A percentile compares a stretch with the other conserved stretches of the same genome.
Evolutionary conservation across 148 eudicot species (phyloP).

Genomic region (Diospyros kaki): DNA sequence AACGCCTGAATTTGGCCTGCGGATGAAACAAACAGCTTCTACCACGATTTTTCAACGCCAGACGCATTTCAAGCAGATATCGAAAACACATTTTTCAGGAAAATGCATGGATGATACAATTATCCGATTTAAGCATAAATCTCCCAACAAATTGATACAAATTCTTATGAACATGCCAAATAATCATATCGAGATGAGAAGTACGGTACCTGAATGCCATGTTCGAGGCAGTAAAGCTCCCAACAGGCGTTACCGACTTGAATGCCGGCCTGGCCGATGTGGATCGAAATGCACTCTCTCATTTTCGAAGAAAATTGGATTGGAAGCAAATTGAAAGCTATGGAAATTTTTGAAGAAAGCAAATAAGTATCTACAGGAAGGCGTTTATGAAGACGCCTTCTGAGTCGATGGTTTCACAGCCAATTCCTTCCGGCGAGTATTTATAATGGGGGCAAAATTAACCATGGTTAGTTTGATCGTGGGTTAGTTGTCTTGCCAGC

Average conservation of each 20-base stretch:
- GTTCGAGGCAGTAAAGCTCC: slow-evolving; percentile 26
- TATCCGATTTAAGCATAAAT: too few relatives aligned
- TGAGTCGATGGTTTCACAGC: not conserved
- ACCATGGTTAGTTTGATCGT: slow-evolving; percentile 11
- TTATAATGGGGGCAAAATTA: not conserved
- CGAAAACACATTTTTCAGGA: too few relatives aligned
- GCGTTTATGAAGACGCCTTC: slow-evolving; percentile 48
- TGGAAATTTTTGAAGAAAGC: not conserved
- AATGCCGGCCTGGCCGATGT: slow-evolving; percentile 27
- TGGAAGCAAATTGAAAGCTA: too few relatives aligned
- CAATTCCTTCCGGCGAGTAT: not conserved
- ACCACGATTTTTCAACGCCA: too few relatives aligned
- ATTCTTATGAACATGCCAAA: too few relatives aligned
- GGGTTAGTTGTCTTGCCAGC: not conserved
- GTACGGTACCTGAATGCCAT: slow-evolving; percentile 17
- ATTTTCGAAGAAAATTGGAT: slow-evolving; percentile 2
- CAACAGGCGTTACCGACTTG: slow-evolving; percentile 26
- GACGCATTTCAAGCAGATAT: too few relatives aligned
- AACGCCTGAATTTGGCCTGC: too few relatives aligned
- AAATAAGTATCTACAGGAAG: not conserved
- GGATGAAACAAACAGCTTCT: too few relatives aligned
- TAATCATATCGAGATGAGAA: not conserved
- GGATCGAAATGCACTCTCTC: slow-evolving; percentile 25
- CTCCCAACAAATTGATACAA: too few relatives aligned
- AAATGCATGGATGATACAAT: too few relatives aligned